Conservation (phyloP, 148 eudicot genomes). For the Nepenthes gracilis region DNA sequence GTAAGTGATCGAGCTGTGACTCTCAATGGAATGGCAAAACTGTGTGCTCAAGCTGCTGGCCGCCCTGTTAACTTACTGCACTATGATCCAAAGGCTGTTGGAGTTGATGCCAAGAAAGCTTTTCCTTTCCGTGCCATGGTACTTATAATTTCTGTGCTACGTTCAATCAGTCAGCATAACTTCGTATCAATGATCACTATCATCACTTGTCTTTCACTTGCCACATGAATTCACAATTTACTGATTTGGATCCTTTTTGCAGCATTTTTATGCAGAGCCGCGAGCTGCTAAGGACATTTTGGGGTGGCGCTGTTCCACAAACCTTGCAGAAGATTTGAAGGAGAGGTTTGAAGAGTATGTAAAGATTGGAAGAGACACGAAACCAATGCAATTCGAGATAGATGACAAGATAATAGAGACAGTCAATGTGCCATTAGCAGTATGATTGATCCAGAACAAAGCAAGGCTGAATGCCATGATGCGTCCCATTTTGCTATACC, state of each 20-base stretch:
- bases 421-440: constrained; percentile 49
- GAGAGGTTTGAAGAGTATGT: constrained; percentile 87
- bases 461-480: not conserved
- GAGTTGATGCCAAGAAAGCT: constrained; percentile 88
- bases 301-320: constrained; percentile 58
- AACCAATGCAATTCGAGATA: constrained; percentile 52
- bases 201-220: not conserved
- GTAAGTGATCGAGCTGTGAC: constrained; percentile 95
- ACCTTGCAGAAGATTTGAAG: constrained; percentile 72
- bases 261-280: constrained; percentile 97
- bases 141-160: constrained; percentile 3
- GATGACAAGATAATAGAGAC: constrained; percentile 82
- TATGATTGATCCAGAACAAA: not conserved
- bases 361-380: constrained; percentile 90
- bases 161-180: not conserved
- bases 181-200: not conserved
- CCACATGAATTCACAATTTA: too few species aligned
- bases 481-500: not conserved
- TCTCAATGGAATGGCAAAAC: constrained; percentile 79
- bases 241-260: constrained; percentile 9
- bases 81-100: constrained; percentile 81
- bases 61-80: constrained; percentile 68
- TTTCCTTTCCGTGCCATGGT: constrained; percentile 96
- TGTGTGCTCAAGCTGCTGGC: constrained; percentile 85
- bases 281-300: constrained; percentile 80